Percentiles rank a stretch among this genome's conserved stretches.
Conservation (phyloP, 305 asterid genomes). For the Fraxinus platypoda region DNA sequence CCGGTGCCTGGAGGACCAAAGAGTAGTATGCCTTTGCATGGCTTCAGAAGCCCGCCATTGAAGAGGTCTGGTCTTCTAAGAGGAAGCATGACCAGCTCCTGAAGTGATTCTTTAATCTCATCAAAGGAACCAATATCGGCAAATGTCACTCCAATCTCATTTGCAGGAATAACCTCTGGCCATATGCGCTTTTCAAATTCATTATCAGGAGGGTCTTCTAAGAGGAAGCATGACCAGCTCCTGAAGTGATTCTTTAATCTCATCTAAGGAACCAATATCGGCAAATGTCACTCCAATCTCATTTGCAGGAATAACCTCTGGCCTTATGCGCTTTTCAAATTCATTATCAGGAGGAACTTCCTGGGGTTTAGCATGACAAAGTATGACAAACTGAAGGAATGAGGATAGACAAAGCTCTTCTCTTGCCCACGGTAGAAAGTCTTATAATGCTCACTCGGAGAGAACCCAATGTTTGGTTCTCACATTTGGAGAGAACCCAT, state of each 20-base stretch:
- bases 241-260: slow-evolving; percentile 92
- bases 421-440: no score
- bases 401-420: no score
- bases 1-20: slow-evolving; percentile 99
- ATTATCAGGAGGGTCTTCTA: slow-evolving; percentile 41
- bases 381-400: not conserved
- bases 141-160: slow-evolving; percentile 48
- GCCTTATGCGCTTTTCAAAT: no score
- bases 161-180: no score
- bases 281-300: slow-evolving; percentile 53
- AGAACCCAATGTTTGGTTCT: no score
- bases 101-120: slow-evolving; percentile 92
- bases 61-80: slow-evolving; percentile 93
- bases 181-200: no score
- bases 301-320: no score
- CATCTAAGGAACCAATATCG: slow-evolving; percentile 84
- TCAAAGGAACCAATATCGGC: slow-evolving; percentile 82
- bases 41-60: slow-evolving; percentile 93
- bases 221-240: slow-evolving; percentile 99
- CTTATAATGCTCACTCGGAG: no score
- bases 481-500: no score
- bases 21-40: slow-evolving; percentile 92
- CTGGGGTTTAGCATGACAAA: slow-evolving; percentile 1
- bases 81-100: slow-evolving; percentile 98
- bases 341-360: no score